Base-by-base conservation (phyloP, 2,329 filamentous ascomycete species). In the Gnomoniopsis smithogilvyi region DNA sequence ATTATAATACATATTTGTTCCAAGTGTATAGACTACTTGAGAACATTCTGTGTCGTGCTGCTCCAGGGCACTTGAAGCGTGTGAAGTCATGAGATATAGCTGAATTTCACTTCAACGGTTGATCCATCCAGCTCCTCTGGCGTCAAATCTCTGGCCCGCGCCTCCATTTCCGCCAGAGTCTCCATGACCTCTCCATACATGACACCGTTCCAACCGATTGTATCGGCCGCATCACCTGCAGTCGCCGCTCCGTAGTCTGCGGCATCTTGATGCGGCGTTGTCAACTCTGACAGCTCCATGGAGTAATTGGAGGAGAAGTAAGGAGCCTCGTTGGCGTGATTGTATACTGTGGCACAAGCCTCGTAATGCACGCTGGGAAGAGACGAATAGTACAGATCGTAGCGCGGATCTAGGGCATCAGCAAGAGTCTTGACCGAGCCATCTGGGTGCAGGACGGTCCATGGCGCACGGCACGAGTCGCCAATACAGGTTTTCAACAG, bases 401-500 rank as follows among this genome's bases (percentile, higher is more conserved):
- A 86, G 0, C 66, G 65, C 0, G 65, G 19, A 3, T 72, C 55
- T 57, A 87, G 70, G 0, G 84, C 84, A 62, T 84, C 80, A 0
- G 68, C 67, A 2, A 88, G 69, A 24, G 68, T 82, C 30, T 68
- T 67, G 1, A 87, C 84, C 30, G 76, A 67, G 0, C 80, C 81
- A 1, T 70, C 71, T 0, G 84, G 83, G 64, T 87, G 84, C 1
- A 88, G 70, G 1, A 76, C 74, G 12, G 73, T 71, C 85, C 85
- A 88, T 0, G 85, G 85, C n/a, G 78, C 70, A 2, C 78, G 72
- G 65, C 85, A 88, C 0, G 76, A 74, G 11, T 72, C 64, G 8
- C 76, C 81, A 65, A 80, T 80, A 70, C 85, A 88, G 2, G 82
- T 81, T 71, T 88, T 88, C 19, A 85, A 73, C 1, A 86, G 80